Base-by-base conservation (phyloP, 1,139 yeast species). In the Debaryomyces robertsiae region DNA sequence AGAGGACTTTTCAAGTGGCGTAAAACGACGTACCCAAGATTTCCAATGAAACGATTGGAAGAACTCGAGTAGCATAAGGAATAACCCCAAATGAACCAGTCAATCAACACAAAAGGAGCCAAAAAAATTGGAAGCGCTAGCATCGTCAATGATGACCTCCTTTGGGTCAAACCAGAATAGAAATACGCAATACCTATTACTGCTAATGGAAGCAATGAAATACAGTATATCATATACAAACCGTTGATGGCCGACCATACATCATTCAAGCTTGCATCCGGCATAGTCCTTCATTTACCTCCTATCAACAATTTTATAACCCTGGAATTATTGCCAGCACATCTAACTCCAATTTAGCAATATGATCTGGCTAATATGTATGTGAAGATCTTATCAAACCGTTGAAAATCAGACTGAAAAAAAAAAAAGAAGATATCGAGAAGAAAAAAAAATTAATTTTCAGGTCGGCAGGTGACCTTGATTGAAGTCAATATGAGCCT, bases 71-170 rank as follows among this genome's bases (percentile, higher is more conserved):
- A 76, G 36, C 79, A 69, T 22, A 81, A 57, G 0, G 84, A 73
- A 48, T 77, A 79, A 2, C 86, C 80, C 75, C 79, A 73, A n/a
- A 77, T 64, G 46, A 67, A 74, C 81, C 83, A 80, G 46, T 80
- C 81, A 7, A 80, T 49, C 36, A 75, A 55, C 2, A 77, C 60
- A 9, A 77, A 54, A 0, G 80, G 70, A 1, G 63, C 45, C 9
- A 76, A 53, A 11, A 79, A 42, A 6, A 75, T 44, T 1, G 83
- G 81, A 29, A 77, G 57, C 1, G 81, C 68, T 18, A 79, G 61
- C 69, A 79, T 81, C 13, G 79, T 69, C 32, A 81, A 62, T 1
- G 84, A 70, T 1, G 84, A 73, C 43, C 80, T 61, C 44, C 83
- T 60, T 45, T 79, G 80, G 4, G 82, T 77, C 37, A 81, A 58